Percentiles rank a stretch among this genome's conserved stretches.
phyloP scores from a whole-genome alignment of 176 grass and related monocot species.

The Zea mays region DNA sequence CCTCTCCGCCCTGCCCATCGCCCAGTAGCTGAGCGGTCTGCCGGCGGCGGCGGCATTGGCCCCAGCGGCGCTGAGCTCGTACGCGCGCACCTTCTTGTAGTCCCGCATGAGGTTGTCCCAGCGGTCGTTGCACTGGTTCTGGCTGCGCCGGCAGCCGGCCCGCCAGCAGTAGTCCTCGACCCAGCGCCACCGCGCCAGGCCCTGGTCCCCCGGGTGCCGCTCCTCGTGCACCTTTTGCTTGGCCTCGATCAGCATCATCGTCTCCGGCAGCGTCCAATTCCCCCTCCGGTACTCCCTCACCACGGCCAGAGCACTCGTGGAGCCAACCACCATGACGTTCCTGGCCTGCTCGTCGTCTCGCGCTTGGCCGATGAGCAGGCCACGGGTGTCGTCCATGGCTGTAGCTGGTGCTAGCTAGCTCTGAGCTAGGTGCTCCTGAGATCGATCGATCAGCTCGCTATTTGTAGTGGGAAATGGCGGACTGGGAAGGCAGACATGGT shows the following conservation, averaged over 20 bases:
- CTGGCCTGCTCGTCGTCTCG: conserved; percentile 16
- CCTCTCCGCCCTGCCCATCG: conserved; percentile 65
- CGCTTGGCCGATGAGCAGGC: conserved; percentile 25
- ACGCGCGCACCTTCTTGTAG: conserved; percentile 98
- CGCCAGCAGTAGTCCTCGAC: conserved; percentile 99
- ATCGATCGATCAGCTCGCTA: neutral
- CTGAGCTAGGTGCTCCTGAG: neutral
- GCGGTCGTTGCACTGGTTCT: conserved; percentile 99
- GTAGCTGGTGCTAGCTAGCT: neutral
- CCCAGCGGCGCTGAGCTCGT: conserved; percentile 37
- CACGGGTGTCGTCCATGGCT: conserved; percentile 35
- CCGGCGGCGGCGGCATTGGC: neutral
- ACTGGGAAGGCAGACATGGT: neutral
- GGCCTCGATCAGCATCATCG: conserved; percentile 79
- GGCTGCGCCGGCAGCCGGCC: conserved; percentile 72
- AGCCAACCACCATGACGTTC: conserved; percentile 29
- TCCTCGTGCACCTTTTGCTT: conserved; percentile 74
- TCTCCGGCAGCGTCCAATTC: conserved; percentile 93
- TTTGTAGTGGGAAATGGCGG: neutral
- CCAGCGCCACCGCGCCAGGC: conserved; percentile 83
- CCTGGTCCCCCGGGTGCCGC: conserved; percentile 50
- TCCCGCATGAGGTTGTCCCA: conserved; percentile 98
- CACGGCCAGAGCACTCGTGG: conserved; percentile 21
- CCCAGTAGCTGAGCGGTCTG: conserved; percentile 64
- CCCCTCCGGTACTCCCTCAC: conserved; percentile 72